Evolutionary conservation across 139 green algal species (phyloP).

Genomic region (Tetradesmus obliquus): DNA sequence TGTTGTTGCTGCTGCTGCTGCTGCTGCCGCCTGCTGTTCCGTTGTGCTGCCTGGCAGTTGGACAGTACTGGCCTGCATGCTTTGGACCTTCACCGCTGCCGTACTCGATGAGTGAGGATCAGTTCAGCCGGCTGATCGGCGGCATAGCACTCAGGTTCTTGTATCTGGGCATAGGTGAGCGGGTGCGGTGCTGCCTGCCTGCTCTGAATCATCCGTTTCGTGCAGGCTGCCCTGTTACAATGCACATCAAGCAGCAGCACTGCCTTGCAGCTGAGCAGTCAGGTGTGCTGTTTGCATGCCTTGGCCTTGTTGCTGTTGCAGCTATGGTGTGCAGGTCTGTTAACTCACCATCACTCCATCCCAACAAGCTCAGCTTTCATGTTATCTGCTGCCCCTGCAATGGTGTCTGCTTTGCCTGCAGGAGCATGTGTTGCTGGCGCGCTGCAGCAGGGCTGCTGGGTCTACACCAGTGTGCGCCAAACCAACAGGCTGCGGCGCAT

Average conservation of each 20-base stretch:
- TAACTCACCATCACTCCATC: too few relatives aligned
- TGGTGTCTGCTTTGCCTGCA: not conserved
- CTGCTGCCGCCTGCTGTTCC: not conserved
- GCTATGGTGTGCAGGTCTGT: not conserved
- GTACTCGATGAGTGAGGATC: not conserved
- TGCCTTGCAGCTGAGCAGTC: too few relatives aligned
- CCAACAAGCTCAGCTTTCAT: too few relatives aligned
- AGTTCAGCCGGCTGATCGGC: slow-evolving; percentile 34
- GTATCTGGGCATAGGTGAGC: slow-evolving; percentile 71
- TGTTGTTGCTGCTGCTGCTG: not conserved
- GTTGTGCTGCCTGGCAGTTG: slow-evolving; percentile 11
- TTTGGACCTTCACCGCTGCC: not conserved
- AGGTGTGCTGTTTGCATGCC: too few relatives aligned
- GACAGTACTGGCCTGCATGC: slow-evolving; percentile 20
- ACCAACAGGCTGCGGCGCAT: slow-evolving; percentile 48
- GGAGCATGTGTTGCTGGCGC: slow-evolving; percentile 32
- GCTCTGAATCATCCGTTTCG: too few relatives aligned
- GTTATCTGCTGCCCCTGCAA: not conserved
- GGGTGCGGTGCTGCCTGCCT: slow-evolving; percentile 51
- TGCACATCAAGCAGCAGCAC: not conserved
- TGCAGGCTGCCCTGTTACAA: slow-evolving; percentile 40
- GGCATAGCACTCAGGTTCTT: slow-evolving; percentile 71
- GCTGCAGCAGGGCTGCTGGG: slow-evolving; percentile 51
- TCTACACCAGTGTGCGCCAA: slow-evolving; percentile 53
- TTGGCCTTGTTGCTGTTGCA: not conserved